phyloP scores from a whole-genome alignment of 148 eudicot species.

The Camellia granthamiana region DNA sequence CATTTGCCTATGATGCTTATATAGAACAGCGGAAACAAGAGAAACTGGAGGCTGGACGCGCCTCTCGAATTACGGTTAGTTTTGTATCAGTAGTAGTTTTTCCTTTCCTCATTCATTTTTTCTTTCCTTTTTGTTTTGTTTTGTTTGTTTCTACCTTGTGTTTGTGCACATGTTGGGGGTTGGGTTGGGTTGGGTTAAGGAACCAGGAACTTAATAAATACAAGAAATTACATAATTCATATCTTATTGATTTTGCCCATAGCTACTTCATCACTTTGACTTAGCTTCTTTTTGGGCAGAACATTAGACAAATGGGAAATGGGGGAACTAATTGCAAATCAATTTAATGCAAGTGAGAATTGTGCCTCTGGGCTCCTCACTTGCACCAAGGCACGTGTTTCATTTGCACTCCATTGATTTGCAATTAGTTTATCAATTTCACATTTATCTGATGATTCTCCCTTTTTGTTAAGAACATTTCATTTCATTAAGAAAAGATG shows the following conservation, averaged over 20 bases:
- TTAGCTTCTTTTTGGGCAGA: neutral
- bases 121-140: neutral
- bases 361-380: no score
- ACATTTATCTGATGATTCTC: no score
- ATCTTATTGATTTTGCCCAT: neutral
- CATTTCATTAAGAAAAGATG: neutral
- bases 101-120: neutral
- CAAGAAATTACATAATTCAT: neutral
- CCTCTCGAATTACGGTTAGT: conserved; percentile 77
- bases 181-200: neutral
- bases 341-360: no score
- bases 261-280: neutral
- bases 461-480: neutral
- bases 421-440: no score
- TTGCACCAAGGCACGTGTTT: no score
- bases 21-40: conserved; percentile 63
- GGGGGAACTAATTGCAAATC: no score
- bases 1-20: conserved; percentile 70
- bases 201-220: neutral
- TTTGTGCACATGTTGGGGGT: neutral
- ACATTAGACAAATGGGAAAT: no score
- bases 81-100: neutral
- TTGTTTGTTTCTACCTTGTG: neutral
- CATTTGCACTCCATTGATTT: no score
- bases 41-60: conserved; percentile 43